These are phyloP conservation scores for Ceratocystis diversiconidia DNA, from an alignment of 2,329 filamentous ascomycete species.

Conservation along the genomic window DNA sequence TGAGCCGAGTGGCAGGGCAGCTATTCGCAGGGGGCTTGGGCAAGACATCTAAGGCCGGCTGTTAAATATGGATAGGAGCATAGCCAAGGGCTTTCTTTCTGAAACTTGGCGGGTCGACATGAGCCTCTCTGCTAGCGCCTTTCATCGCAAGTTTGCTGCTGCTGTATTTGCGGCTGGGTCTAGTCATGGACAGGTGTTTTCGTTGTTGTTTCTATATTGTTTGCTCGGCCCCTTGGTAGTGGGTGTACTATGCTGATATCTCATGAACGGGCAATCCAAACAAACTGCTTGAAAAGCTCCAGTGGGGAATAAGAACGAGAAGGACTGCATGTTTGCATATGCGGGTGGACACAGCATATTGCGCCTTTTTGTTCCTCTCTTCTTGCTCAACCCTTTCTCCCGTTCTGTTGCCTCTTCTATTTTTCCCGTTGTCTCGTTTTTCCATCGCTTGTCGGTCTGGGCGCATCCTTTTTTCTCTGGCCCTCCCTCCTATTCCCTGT, in stretches of 20 bases:
- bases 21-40: not conserved
- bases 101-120: not conserved
- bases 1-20: not conserved
- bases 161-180: no score
- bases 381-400: not conserved
- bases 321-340: no score
- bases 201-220: no score
- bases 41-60: not conserved
- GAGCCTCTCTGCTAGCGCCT: no score
- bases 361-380: not conserved
- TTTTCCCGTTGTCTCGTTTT: not conserved
- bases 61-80: no score
- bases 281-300: no score
- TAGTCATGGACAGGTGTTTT: no score
- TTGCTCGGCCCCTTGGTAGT: no score
- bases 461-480: not conserved
- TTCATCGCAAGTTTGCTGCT: no score
- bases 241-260: no score
- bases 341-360: not conserved
- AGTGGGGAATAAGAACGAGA: not conserved
- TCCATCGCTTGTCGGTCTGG: conserved; percentile 4
- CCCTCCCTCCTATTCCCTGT: not conserved
- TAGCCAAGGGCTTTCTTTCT: not conserved
- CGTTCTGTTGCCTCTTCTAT: not conserved
- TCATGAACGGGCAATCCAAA: no score